Evolutionary conservation across 108 stramenopile species (phyloP).

Genomic region (Thalassiosira profunda): DNA sequence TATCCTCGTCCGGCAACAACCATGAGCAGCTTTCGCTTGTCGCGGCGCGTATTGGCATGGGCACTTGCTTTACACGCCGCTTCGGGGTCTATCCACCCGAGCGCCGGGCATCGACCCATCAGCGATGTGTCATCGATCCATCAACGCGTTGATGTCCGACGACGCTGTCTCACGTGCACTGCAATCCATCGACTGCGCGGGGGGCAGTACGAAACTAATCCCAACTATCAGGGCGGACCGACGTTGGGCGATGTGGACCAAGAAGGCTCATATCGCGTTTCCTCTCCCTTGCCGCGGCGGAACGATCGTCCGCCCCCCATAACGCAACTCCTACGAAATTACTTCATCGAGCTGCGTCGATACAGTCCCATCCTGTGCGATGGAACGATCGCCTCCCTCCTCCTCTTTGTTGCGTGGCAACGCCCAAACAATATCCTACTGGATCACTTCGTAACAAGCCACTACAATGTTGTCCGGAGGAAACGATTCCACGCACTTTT

Average conservation of each 20-base stretch:
- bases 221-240: constrained; percentile 16
- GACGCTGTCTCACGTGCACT: too few species aligned
- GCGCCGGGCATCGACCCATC: too few species aligned
- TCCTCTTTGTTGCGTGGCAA: constrained; percentile 67
- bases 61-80: too few species aligned
- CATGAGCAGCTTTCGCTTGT: too few species aligned
- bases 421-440: constrained; percentile 42
- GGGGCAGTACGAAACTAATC: constrained; percentile 23
- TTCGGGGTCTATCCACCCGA: too few species aligned
- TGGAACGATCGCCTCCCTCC: constrained; percentile 25
- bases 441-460: constrained; percentile 63
- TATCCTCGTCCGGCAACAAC: too few species aligned
- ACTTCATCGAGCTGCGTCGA: constrained; percentile 11
- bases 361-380: constrained; percentile 47
- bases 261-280: constrained; percentile 21
- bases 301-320: constrained; percentile 37
- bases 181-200: background rate
- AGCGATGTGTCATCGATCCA: too few species aligned
- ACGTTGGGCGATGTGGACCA: constrained; percentile 38
- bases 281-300: background rate
- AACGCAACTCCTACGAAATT: constrained; percentile 23
- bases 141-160: too few species aligned
- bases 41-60: too few species aligned
- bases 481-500: constrained; percentile 49
- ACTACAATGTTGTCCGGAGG: constrained; percentile 31